A percentile compares a stretch with the other conserved stretches of the same genome.
These are phyloP conservation scores for Silene vulgaris DNA, from an alignment of 179 eudicot genomes.

Conservation along the genomic window DNA sequence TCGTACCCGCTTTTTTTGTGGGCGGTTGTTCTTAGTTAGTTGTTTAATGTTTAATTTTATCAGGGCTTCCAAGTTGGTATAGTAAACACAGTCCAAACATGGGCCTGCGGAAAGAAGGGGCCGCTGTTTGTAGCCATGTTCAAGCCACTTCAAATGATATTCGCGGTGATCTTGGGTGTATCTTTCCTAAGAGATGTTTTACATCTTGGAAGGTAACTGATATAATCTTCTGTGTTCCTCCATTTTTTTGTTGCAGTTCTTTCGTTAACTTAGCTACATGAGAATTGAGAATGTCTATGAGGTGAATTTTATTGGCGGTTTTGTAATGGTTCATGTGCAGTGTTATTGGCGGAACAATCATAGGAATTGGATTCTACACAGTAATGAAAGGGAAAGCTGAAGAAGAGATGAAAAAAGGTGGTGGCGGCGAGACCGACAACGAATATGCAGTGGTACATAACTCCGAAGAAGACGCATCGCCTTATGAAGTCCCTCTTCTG, in stretches of 20 bases:
- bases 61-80: conserved; percentile 30
- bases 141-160: conserved; percentile 40
- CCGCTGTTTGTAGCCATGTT: conserved; percentile 41
- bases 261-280: too few species aligned
- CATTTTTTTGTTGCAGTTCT: background rate
- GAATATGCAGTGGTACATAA: too few species aligned
- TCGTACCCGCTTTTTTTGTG: too few species aligned
- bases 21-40: too few species aligned
- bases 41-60: background rate
- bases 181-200: conserved; percentile 34
- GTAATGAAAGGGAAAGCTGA: conserved; percentile 40
- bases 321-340: conserved; percentile 16
- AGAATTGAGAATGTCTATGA: too few species aligned
- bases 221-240: too few species aligned
- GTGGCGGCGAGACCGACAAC: too few species aligned
- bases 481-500: too few species aligned
- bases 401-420: conserved; percentile 17
- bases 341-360: conserved; percentile 32
- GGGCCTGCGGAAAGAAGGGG: conserved; percentile 41
- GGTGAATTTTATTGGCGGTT: too few species aligned
- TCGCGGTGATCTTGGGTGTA: conserved; percentile 33
- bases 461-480: too few species aligned
- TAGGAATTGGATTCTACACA: conserved; percentile 40
- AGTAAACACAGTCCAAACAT: conserved; percentile 26
- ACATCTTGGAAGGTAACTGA: conserved; percentile 35